phyloP scores from a whole-genome alignment of 106 monocot genomes.

The Xerophyta viscosa region DNA sequence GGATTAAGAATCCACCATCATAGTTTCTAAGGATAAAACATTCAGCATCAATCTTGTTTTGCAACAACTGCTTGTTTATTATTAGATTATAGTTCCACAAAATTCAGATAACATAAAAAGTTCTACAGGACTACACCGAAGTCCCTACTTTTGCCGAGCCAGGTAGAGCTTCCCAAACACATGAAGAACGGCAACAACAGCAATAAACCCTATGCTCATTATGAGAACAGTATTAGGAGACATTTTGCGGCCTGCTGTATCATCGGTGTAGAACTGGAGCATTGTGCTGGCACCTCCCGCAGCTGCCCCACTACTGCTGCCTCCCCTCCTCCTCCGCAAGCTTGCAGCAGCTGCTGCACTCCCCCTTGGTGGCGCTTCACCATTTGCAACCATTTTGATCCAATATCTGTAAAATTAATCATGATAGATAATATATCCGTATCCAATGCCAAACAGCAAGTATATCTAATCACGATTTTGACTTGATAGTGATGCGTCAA shows the following conservation, averaged over 20 bases:
- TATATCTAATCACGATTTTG: too few relatives aligned
- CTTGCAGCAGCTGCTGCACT: constrained; percentile 65
- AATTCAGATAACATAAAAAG: too few relatives aligned
- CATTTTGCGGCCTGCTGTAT: constrained; percentile 64
- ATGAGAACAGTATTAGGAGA: constrained; percentile 71
- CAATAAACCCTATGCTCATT: constrained; percentile 88
- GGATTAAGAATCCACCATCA: too few relatives aligned
- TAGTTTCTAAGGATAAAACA: too few relatives aligned
- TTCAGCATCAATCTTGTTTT: too few relatives aligned
- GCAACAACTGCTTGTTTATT: too few relatives aligned
- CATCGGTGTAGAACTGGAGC: constrained; percentile 96
- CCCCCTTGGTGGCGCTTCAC: constrained; percentile 62
- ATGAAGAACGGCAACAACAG: constrained; percentile 68
- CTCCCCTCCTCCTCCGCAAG: constrained; percentile 47
- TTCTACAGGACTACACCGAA: too few relatives aligned
- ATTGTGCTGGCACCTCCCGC: constrained; percentile 54
- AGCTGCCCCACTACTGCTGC: constrained; percentile 17
- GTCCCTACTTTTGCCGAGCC: neutral
- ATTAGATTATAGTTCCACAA: too few relatives aligned
- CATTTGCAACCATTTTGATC: constrained; percentile 62
- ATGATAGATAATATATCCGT: neutral
- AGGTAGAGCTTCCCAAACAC: constrained; percentile 62
- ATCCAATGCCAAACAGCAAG: too few relatives aligned
- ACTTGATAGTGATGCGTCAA: too few relatives aligned
- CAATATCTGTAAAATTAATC: neutral